Base-by-base conservation (phyloP, 768 basidiomycete species). In the Exidia glandulosa region DNA sequence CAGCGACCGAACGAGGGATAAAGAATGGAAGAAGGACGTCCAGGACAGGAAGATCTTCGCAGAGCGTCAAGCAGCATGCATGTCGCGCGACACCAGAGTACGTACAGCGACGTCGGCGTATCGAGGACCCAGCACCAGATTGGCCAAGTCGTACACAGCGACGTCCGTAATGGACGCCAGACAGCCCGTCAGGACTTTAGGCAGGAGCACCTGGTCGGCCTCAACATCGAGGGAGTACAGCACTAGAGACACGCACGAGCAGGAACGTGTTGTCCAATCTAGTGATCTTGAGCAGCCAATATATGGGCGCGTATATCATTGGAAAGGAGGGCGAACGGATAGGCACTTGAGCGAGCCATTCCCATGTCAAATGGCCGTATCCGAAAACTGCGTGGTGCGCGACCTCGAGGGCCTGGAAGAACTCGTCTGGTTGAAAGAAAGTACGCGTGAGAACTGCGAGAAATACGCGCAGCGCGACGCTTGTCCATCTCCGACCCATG, bases 351-450 rank as follows among this genome's bases (percentile, higher is more conserved):
- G 79, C 73, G 48, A 80, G 73, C 96, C 96, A 99, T 76, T 99
- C 96, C 96, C 96, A 99, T 27, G 94, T 97, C 45, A 93, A 76
- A 64, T 86, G 80, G 2, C 94, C 95, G 72, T 92, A 92, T 52
- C 94, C 93, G 69, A 91, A 98, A 56, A 96, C 90, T 47, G 85
- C 73, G 59, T 78, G 79, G 70, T 98, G 89, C 0, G 96, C 96
- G 52, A 90, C 88, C 69, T 99, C 96, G 48, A 98, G 79, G 5
- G 93, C 82, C 69, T 99, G 96, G 66, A 88, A 97, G 72, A 89
- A 95, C 72, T 98, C 96, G 71, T 99, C 96, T 9, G 96, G 94
- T 70, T 97, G 94, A 70, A 98, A 98, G 74, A 88, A 89, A 3
- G 94, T 91, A 58, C 80, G 79, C 0, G 91, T 94, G 41, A 75